Base-by-base conservation (phyloP, 768 basidiomycete genomes). In the Leccinum incarnatum region DNA sequence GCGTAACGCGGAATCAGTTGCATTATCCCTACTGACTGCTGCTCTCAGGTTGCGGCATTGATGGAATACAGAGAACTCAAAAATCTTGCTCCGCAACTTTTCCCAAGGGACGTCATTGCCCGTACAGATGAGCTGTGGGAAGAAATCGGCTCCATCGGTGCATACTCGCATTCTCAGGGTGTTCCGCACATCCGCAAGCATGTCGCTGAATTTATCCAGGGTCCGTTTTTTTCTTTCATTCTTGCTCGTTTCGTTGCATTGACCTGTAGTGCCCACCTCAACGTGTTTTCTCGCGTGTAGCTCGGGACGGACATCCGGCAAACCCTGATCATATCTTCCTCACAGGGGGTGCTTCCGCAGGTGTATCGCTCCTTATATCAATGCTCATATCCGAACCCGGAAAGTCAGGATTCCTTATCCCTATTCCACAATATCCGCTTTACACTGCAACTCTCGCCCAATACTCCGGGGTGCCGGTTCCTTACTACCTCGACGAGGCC, bases 361-460 rank as follows among this genome's bases (percentile, higher is more conserved):
- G 96, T 54, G 95, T 99, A n/a, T 88, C 91, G 21, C 84, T 93
- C 19, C 77, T 93, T 23, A 84, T 96, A 65, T 84, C 85, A 67
- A 84, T 91, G 79, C 84, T 95, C 60, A 88, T 94, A 65, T 77
- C 85, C 10, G 74, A 79, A 21, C 85, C 84, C 21, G 61, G 67
- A 19, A 79, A 77, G 27, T 83, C 84, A 51, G 94, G 93, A 7
- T 82, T 96, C 66, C 83, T 96, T 54, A 97, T 98, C 68, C 96
- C 96, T 32, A 98, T 99, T 62, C 96, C 96, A 2, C 96, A 99
- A 76, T 98, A 99, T 72, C 96, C 96, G 1, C 81, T 99, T 11
- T 99, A 99, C 75, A 98, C 95, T 37, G 96, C 96, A 32, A 86
- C 95, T 1, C 86, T 99, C 52, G 91, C 96, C 1, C 89, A 94